phyloP scores from a whole-genome alignment of 805 yeast species.

The Cyberlindnera galapagoensis region DNA sequence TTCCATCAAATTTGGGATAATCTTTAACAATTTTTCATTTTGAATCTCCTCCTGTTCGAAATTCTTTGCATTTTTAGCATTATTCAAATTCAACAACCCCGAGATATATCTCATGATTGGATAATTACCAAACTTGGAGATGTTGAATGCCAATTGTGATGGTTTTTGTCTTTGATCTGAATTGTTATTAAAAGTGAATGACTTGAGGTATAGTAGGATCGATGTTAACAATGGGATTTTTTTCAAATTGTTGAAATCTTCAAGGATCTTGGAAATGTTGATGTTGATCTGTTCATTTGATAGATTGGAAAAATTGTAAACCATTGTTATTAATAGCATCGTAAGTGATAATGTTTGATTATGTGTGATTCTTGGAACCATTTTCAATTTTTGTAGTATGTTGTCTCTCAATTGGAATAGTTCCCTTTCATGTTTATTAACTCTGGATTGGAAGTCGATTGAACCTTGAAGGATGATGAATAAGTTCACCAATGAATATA shows the following conservation, averaged over 20 bases:
- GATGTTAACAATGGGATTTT: conserved; percentile 18
- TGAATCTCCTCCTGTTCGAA: conserved; percentile 22
- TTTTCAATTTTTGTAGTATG: conserved; percentile 3
- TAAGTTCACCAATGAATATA: conserved; percentile 10
- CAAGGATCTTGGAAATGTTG: conserved; percentile 4
- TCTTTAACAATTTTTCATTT: conserved; percentile 14
- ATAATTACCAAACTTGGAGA: conserved; percentile 21
- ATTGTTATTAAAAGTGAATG: conserved; percentile 20
- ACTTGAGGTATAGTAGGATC: conserved; percentile 18
- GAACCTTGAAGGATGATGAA: conserved; percentile 12
- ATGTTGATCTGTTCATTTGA: conserved; percentile 15
- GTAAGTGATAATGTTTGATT: too few relatives aligned
- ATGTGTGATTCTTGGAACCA: too few relatives aligned
- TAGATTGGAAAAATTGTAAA: conserved; percentile 12
- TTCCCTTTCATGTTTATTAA: conserved; percentile 1
- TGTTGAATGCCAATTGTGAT: conserved; percentile 22
- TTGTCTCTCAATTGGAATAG: conserved; percentile 6
- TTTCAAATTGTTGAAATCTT: conserved; percentile 15
- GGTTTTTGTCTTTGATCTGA: conserved; percentile 25
- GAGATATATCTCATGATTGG: conserved; percentile 20
- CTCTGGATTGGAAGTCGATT: conserved; percentile 7
- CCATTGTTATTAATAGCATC: conserved; percentile 6
- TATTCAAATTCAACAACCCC: conserved; percentile 19
- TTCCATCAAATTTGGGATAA: conserved; percentile 3
- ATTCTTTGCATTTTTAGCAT: conserved; percentile 21